phyloP scores from a whole-genome alignment of 1,284 basidiomycete species.

The Heterobasidion occidentale region DNA sequence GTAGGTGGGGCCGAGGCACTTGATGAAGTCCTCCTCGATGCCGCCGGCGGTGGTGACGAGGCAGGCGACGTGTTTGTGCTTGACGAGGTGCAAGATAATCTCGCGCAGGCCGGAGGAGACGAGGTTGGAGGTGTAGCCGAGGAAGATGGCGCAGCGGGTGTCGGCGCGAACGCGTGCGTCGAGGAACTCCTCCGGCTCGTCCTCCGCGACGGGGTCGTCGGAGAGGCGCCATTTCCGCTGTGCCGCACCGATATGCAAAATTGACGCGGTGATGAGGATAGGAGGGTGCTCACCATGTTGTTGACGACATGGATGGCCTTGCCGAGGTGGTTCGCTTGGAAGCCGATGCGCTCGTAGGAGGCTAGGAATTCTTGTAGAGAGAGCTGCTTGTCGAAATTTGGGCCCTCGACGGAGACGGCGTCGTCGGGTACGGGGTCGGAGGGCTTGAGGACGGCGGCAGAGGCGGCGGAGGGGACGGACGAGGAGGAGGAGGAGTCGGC shows the following conservation, averaged over 20 bases:
- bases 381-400: conserved; percentile 72
- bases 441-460: conserved; percentile 69
- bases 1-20: conserved; percentile 95
- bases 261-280: conserved; percentile 1
- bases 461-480: conserved; percentile 44
- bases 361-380: conserved; percentile 69
- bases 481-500: conserved; percentile 8
- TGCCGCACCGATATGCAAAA: conserved; percentile 6
- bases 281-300: conserved; percentile 59
- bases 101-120: conserved; percentile 97
- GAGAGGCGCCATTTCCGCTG: conserved; percentile 80
- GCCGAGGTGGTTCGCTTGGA: conserved; percentile 90
- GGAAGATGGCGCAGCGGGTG: conserved; percentile 82
- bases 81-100: conserved; percentile 88
- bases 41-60: conserved; percentile 98
- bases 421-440: conserved; percentile 74
- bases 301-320: conserved; percentile 88
- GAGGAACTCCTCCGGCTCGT: conserved; percentile 61
- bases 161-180: conserved; percentile 54
- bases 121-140: conserved; percentile 98
- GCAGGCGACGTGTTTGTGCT: conserved; percentile 85
- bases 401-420: conserved; percentile 77
- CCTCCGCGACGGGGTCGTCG: conserved; percentile 63
- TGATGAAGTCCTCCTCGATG: conserved; percentile 99
- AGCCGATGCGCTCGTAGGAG: conserved; percentile 88